Evolutionary conservation across 768 basidiomycete species (phyloP).

Genomic region (Mycena rosella): DNA sequence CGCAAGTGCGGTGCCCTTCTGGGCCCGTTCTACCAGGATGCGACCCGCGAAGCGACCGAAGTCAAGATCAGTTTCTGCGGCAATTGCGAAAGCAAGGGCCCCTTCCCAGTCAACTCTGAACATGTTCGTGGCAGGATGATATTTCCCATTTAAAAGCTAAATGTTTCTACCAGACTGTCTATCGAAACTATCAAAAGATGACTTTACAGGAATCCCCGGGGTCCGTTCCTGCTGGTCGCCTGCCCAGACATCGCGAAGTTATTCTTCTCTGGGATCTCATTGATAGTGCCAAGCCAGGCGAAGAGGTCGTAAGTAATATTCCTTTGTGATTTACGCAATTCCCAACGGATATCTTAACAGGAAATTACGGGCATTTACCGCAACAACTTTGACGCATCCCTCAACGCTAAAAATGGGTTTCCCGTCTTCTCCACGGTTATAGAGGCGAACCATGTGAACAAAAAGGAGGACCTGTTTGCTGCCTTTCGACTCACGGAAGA

Average conservation of each 20-base stretch:
- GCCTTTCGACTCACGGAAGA: conserved; percentile 98
- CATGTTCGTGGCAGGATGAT: conserved; percentile 67
- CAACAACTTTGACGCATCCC: conserved; percentile 98
- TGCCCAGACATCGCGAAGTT: conserved; percentile 97
- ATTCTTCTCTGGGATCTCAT: conserved; percentile 98
- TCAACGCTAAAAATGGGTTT: conserved; percentile 99
- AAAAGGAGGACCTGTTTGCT: conserved; percentile 99
- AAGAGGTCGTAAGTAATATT: conserved; percentile 84
- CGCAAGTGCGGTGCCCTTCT: conserved; percentile 93
- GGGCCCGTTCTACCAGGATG: conserved; percentile 98
- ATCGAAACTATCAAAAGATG: conserved; percentile 99
- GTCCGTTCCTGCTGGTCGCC: conserved; percentile 95
- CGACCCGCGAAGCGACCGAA: conserved; percentile 75
- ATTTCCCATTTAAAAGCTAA: conserved; percentile 9
- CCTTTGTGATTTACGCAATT: not conserved
- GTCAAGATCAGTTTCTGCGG: conserved; percentile 95
- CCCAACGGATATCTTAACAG: conserved; percentile 54
- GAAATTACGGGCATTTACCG: conserved; percentile 98
- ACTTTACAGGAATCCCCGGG: conserved; percentile 98
- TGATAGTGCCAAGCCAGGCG: conserved; percentile 97
- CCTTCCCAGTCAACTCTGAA: conserved; percentile 96
- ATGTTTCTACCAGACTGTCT: conserved; percentile 78
- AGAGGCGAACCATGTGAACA: conserved; percentile 98
- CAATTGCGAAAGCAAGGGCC: conserved; percentile 94
- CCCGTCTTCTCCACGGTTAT: conserved; percentile 99